Percentiles rank a stretch among this genome's conserved stretches.
Conservation (phyloP, 148 eudicot genomes). For the Dianthus caryophyllus region DNA sequence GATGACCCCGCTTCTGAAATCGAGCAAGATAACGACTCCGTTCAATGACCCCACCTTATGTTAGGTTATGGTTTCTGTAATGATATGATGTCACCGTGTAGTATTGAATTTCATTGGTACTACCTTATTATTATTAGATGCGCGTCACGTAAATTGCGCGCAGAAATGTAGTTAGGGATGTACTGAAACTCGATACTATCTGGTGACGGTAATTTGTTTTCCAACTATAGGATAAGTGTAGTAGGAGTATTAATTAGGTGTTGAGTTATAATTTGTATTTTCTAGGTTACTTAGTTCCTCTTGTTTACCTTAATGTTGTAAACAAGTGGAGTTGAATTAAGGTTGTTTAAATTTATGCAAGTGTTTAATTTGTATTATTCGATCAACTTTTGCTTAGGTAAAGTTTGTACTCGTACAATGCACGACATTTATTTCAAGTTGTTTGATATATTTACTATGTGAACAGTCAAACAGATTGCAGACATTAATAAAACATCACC, state of each 20-base stretch:
- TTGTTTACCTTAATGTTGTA: neutral
- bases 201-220: neutral
- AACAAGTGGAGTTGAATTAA: neutral
- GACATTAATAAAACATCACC: too few species aligned
- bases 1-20: slow-evolving; percentile 75
- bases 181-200: neutral
- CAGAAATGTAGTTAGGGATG: too few species aligned
- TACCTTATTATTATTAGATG: neutral
- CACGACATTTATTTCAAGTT: too few species aligned
- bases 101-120: neutral
- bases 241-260: neutral
- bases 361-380: too few species aligned
- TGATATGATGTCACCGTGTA: neutral
- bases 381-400: too few species aligned
- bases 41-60: slow-evolving; percentile 15
- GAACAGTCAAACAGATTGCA: too few species aligned
- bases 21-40: slow-evolving; percentile 54
- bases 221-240: neutral
- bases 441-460: too few species aligned
- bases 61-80: too few species aligned
- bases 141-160: too few species aligned
- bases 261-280: too few species aligned
- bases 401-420: too few species aligned
- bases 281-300: neutral
- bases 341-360: neutral